phyloP scores from a whole-genome alignment of 306 rosid species.

The Erythrophleum fordii region DNA sequence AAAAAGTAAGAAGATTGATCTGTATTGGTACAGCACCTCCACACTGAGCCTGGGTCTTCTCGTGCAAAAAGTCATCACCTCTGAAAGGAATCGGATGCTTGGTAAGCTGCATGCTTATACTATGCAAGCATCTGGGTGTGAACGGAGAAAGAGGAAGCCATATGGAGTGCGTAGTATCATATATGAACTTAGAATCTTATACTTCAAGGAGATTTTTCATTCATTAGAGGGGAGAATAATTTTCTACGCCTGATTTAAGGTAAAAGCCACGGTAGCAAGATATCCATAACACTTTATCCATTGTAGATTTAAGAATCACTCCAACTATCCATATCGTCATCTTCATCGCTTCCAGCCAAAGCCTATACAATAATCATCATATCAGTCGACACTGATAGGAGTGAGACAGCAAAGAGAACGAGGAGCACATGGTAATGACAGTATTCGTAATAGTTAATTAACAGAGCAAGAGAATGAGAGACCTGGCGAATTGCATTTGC shows the following conservation, averaged over 20 bases:
- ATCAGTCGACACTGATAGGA: slow-evolving; percentile 14
- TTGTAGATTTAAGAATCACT: slow-evolving; percentile 64
- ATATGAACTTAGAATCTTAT: slow-evolving; percentile 48
- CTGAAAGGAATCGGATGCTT: neutral
- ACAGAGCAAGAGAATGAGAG: slow-evolving; percentile 40
- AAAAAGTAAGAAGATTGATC: slow-evolving; percentile 20
- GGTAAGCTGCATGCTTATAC: slow-evolving; percentile 12
- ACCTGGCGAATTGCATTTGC: slow-evolving; percentile 98
- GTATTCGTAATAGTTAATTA: neutral
- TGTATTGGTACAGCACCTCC: slow-evolving; percentile 48
- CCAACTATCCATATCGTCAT: slow-evolving; percentile 81
- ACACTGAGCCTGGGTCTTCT: slow-evolving; percentile 44
- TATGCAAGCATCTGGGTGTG: slow-evolving; percentile 29
- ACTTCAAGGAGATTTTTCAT: slow-evolving; percentile 31
- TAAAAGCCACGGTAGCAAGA: slow-evolving; percentile 18
- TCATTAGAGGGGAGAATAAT: slow-evolving; percentile 27
- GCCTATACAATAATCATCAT: slow-evolving; percentile 57
- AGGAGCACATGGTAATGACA: neutral
- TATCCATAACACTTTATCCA: neutral
- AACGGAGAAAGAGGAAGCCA: slow-evolving; percentile 20
- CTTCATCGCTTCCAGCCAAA: slow-evolving; percentile 90
- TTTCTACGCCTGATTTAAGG: slow-evolving; percentile 35
- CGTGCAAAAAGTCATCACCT: slow-evolving; percentile 39
- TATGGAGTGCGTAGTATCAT: slow-evolving; percentile 34
- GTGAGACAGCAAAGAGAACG: neutral